phyloP scores from a whole-genome alignment of 768 basidiomycete species.

The Floccularia luteovirens region DNA sequence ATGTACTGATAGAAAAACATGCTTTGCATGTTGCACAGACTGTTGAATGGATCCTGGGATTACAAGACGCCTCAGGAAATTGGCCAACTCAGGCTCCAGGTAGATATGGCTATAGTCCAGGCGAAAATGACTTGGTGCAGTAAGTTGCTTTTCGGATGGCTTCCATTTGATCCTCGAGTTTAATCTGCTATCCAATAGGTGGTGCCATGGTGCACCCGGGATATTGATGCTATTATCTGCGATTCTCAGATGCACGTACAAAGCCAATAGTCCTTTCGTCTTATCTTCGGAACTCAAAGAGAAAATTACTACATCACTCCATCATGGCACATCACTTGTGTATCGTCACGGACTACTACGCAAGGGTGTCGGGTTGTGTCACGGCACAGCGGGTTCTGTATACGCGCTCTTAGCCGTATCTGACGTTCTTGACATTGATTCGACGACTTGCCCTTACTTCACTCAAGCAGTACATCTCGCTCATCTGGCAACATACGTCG shows the following conservation, averaged over 20 bases:
- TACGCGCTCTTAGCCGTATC: conserved; percentile 44
- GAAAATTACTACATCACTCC: conserved; percentile 23
- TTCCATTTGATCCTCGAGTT: too few relatives aligned
- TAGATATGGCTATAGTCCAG: conserved; percentile 14
- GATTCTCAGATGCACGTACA: conserved; percentile 20
- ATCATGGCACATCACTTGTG: conserved; percentile 31
- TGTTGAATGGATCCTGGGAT: conserved; percentile 36
- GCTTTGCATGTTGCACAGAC: conserved; percentile 32
- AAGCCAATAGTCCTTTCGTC: conserved; percentile 16
- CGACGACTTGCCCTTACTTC: conserved; percentile 19
- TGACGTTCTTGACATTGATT: conserved; percentile 27
- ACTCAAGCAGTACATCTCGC: conserved; percentile 40
- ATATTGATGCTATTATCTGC: conserved; percentile 40
- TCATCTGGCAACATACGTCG: conserved; percentile 28
- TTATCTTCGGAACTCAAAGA: too few relatives aligned
- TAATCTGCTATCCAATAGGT: conserved; percentile 29
- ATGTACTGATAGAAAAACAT: conserved; percentile 24
- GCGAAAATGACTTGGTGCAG: conserved; percentile 49
- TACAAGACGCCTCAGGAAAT: conserved; percentile 40
- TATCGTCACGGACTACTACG: conserved; percentile 41
- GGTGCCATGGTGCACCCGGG: conserved; percentile 55
- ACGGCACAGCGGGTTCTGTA: conserved; percentile 48
- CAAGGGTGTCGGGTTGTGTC: conserved; percentile 56
- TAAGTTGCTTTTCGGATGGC: too few relatives aligned
- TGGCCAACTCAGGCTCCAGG: conserved; percentile 40